Conservation (phyloP, 306 rosid genomes). For the Begonia fuchsioides region DNA sequence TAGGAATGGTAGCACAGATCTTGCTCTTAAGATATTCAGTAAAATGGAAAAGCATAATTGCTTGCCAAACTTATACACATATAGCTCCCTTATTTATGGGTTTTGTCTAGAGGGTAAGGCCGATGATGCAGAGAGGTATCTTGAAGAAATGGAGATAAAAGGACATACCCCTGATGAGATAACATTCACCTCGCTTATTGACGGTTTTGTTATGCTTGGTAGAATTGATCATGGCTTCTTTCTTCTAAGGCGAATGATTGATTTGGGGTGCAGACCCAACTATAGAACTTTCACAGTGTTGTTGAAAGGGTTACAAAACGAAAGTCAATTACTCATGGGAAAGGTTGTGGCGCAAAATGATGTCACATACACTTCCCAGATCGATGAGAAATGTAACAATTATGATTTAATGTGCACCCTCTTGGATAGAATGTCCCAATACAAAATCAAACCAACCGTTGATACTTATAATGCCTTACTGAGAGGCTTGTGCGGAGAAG, state of each 20-base stretch:
- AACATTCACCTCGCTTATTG: constrained; percentile 26
- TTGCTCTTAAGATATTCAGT: constrained; percentile 22
- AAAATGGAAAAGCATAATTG: constrained; percentile 25
- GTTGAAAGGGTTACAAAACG: constrained; percentile 24
- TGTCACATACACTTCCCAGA: constrained; percentile 8
- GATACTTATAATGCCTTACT: constrained; percentile 22
- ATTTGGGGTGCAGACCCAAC: constrained; percentile 24
- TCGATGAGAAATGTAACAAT: constrained; percentile 6
- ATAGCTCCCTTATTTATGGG: constrained; percentile 29
- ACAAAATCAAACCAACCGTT: constrained; percentile 18
- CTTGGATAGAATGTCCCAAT: constrained; percentile 19
- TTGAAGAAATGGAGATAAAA: constrained; percentile 21
- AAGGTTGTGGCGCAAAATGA: constrained; percentile 19
- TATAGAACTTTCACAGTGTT: constrained; percentile 18
- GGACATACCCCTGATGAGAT: constrained; percentile 31
- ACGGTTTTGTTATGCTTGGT: constrained; percentile 31
- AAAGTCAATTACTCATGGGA: constrained; percentile 9
- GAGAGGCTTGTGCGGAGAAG: constrained; percentile 29
- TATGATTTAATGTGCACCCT: constrained; percentile 9
- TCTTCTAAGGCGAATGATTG: constrained; percentile 20
- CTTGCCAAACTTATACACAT: constrained; percentile 25
- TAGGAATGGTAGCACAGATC: constrained; percentile 19
- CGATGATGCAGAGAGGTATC: constrained; percentile 23
- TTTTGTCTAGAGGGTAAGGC: constrained; percentile 27
- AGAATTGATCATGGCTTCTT: constrained; percentile 22